Percentiles rank a stretch among this genome's conserved stretches.
Evolutionary conservation across 176 grass and related monocot species (phyloP).

Genomic region (Rhynchospora breviuscula): DNA sequence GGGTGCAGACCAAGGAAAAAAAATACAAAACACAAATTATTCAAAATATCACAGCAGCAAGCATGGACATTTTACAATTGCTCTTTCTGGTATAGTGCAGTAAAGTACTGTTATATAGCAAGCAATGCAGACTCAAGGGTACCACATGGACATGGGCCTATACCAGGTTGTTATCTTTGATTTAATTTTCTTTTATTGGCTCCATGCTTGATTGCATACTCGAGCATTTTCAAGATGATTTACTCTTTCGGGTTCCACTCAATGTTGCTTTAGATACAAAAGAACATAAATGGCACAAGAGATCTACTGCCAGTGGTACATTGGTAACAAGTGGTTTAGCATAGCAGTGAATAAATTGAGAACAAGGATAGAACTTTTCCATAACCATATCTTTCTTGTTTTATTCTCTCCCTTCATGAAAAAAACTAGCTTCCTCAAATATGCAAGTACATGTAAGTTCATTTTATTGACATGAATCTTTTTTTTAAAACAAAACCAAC

Average conservation of each 20-base stretch:
- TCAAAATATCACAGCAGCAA: neutral
- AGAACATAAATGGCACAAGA: neutral
- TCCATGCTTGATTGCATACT: neutral
- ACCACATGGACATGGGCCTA: neutral
- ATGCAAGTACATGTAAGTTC: neutral
- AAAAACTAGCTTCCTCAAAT: neutral
- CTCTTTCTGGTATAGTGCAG: neutral
- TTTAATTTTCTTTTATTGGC: neutral
- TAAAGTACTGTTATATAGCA: neutral
- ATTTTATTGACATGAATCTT: neutral
- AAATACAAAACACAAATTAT: neutral
- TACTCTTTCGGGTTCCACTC: neutral
- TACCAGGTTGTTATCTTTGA: neutral
- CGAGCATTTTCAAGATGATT: neutral
- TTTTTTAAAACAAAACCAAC: neutral
- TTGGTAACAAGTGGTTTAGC: neutral
- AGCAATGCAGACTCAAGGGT: neutral
- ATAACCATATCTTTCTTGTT: too few species aligned
- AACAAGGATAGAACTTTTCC: too few species aligned
- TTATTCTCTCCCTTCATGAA: neutral
- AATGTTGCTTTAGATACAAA: neutral
- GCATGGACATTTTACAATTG: neutral
- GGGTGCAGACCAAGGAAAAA: neutral
- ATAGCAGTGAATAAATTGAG: neutral
- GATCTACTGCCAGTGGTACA: neutral